Percentiles rank a stretch among this genome's conserved stretches.
Evolutionary conservation across 1,139 yeast species (phyloP).

Genomic region (Sugiyamaella castrensis): DNA sequence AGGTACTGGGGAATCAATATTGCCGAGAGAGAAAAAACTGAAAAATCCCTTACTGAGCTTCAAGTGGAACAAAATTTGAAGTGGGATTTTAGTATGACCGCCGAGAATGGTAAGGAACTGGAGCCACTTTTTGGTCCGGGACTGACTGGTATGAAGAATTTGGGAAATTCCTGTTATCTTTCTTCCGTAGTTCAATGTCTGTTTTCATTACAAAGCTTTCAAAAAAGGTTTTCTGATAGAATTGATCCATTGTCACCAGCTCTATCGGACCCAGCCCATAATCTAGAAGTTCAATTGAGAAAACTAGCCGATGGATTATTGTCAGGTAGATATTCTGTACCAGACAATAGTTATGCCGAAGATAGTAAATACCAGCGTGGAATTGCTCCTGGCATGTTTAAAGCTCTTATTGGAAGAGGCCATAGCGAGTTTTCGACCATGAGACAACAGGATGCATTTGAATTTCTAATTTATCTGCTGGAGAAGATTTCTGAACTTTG

Average conservation of each 20-base stretch:
- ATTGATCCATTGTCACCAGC: slow-evolving; percentile 9
- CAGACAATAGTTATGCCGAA: slow-evolving; percentile 39
- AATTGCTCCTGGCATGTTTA: slow-evolving; percentile 71
- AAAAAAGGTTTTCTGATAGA: slow-evolving; percentile 26
- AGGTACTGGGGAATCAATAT: slow-evolving; percentile 68
- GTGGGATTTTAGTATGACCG: slow-evolving; percentile 87
- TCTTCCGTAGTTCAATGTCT: slow-evolving; percentile 78
- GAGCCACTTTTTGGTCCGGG: slow-evolving; percentile 65
- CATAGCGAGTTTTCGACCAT: slow-evolving; percentile 83
- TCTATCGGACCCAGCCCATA: slow-evolving; percentile 55
- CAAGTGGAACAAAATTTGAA: slow-evolving; percentile 89
- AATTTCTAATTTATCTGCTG: slow-evolving; percentile 67
- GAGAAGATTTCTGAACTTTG: slow-evolving; percentile 55
- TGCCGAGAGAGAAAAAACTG: slow-evolving; percentile 58
- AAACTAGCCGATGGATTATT: slow-evolving; percentile 77
- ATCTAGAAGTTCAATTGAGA: slow-evolving; percentile 65
- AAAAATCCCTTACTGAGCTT: slow-evolving; percentile 80
- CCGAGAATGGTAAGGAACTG: slow-evolving; percentile 64
- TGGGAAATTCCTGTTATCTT: slow-evolving; percentile 91
- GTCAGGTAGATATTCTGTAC: slow-evolving; percentile 70
- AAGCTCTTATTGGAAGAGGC: slow-evolving; percentile 67
- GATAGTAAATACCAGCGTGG: slow-evolving; percentile 62
- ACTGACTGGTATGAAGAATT: slow-evolving; percentile 76
- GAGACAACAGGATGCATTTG: slow-evolving; percentile 94
- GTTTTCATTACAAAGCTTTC: slow-evolving; percentile 46